These are phyloP conservation scores for Metschnikowia colocasiae DNA, from an alignment of 805 yeast genomes.

Conservation along the genomic window DNA sequence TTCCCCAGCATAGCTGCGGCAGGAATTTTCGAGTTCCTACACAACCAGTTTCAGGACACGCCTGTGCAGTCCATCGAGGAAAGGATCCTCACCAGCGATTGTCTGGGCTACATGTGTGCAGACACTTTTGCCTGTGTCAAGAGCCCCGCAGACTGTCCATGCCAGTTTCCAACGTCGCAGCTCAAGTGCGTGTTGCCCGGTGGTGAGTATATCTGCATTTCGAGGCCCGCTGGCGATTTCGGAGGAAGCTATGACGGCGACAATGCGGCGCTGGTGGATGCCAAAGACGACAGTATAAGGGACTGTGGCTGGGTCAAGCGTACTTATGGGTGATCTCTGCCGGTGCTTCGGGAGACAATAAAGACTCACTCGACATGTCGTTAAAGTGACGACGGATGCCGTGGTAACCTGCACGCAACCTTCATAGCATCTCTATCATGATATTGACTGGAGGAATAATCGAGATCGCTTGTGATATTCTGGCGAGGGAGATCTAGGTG, in stretches of 20 bases:
- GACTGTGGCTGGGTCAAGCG: conserved; percentile 85
- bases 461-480: too few relatives aligned
- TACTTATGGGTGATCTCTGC: conserved; percentile 38
- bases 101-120: conserved; percentile 72
- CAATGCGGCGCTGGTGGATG: conserved; percentile 48
- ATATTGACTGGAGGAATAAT: too few relatives aligned
- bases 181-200: conserved; percentile 75
- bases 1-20: conserved; percentile 24
- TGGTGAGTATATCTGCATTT: conserved; percentile 70
- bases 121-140: conserved; percentile 79
- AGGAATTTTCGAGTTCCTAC: conserved; percentile 34
- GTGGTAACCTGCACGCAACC: too few relatives aligned
- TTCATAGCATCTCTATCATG: too few relatives aligned
- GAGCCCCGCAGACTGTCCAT: conserved; percentile 72
- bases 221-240: conserved; percentile 60
- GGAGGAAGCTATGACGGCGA: conserved; percentile 32
- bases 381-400: too few relatives aligned
- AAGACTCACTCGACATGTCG: too few relatives aligned
- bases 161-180: conserved; percentile 85
- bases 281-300: conserved; percentile 47
- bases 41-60: conserved; percentile 11
- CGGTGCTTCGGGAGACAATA: too few relatives aligned
- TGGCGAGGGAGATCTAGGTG: too few relatives aligned
- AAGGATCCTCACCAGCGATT: conserved; percentile 40
- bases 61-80: conserved; percentile 30